Evolutionary conservation across 2,329 filamentous ascomycete species (phyloP).

Genomic region (Fusarium annulatum): DNA sequence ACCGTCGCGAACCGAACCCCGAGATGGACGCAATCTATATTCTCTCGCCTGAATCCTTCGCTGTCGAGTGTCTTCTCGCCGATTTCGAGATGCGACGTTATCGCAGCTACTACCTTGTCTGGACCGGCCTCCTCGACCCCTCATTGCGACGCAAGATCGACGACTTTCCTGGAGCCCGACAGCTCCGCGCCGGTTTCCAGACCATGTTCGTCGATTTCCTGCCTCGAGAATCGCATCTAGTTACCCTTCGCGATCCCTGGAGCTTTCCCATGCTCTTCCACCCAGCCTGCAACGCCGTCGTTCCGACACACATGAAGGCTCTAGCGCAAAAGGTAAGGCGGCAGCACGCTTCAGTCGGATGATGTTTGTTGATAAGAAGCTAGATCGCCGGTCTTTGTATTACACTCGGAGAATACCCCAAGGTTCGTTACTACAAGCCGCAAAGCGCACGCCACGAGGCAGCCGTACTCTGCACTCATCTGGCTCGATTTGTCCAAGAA

Average conservation of each 20-base stretch:
- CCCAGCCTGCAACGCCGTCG: constrained; percentile 85
- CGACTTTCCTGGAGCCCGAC: constrained; percentile 72
- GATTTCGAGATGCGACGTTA: constrained; percentile 91
- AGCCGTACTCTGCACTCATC: constrained; percentile 83
- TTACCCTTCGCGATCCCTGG: constrained; percentile 94
- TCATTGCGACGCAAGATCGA: constrained; percentile 80
- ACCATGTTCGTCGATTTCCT: constrained; percentile 90
- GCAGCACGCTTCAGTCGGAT: background rate
- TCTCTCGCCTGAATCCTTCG: constrained; percentile 84
- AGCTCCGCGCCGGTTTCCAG: constrained; percentile 82
- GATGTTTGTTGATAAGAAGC: constrained; percentile 1
- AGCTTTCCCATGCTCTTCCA: constrained; percentile 95
- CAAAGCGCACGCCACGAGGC: constrained; percentile 83
- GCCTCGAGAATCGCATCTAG: constrained; percentile 88
- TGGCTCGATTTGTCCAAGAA: constrained; percentile 91
- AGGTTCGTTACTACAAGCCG: constrained; percentile 90
- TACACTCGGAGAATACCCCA: constrained; percentile 91
- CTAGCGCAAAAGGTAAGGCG: constrained; percentile 83
- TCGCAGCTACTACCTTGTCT: constrained; percentile 81
- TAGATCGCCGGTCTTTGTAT: constrained; percentile 77
- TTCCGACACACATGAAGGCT: constrained; percentile 83
- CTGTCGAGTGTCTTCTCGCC: constrained; percentile 92
- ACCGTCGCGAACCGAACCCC: constrained; percentile 81
- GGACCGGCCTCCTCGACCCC: constrained; percentile 81
- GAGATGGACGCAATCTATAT: constrained; percentile 97